phyloP scores from a whole-genome alignment of 352 stramenopile genomes.

The Plasmopara muralis region DNA sequence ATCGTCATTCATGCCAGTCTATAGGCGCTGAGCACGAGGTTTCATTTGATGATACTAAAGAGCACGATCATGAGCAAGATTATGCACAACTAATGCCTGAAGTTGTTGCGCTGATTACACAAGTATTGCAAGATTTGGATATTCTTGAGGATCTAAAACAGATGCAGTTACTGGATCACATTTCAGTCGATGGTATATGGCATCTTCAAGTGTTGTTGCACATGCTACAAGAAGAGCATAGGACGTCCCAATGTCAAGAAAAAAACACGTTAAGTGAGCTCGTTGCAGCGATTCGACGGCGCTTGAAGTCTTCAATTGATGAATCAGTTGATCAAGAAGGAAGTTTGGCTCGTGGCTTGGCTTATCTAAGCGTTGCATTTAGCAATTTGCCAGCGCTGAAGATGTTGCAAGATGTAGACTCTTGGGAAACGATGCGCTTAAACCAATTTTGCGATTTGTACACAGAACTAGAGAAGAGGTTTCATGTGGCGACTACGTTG shows the following conservation, averaged over 20 bases:
- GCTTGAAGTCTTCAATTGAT: slow-evolving; percentile 16
- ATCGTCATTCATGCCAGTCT: slow-evolving; percentile 65
- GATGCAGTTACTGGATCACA: slow-evolving; percentile 76
- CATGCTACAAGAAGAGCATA: slow-evolving; percentile 26
- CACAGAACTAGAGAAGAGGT: slow-evolving; percentile 54
- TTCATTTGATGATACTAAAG: slow-evolving; percentile 22
- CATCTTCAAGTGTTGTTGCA: slow-evolving; percentile 53
- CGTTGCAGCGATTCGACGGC: slow-evolving; percentile 20
- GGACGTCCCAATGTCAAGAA: slow-evolving; percentile 7
- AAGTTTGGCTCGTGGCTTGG: slow-evolving; percentile 37
- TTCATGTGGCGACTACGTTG: slow-evolving; percentile 77
- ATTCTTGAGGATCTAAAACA: slow-evolving; percentile 79
- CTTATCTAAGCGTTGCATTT: slow-evolving; percentile 46
- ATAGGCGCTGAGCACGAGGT: slow-evolving; percentile 54
- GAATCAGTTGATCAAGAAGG: slow-evolving; percentile 43
- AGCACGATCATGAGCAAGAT: slow-evolving; percentile 31
- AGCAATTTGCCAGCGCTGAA: slow-evolving; percentile 33
- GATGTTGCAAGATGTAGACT: slow-evolving; percentile 23
- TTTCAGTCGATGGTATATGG: slow-evolving; percentile 73
- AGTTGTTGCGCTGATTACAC: slow-evolving; percentile 65
- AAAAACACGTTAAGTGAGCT: slow-evolving; percentile 21
- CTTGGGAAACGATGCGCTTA: slow-evolving; percentile 38
- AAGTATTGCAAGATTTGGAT: slow-evolving; percentile 60
- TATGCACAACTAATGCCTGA: slow-evolving; percentile 45
- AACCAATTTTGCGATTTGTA: slow-evolving; percentile 45